Percentiles rank a stretch among this genome's conserved stretches.
Conservation (phyloP, 2,329 filamentous ascomycete species). For the Stagonosporopsis tanaceti region DNA sequence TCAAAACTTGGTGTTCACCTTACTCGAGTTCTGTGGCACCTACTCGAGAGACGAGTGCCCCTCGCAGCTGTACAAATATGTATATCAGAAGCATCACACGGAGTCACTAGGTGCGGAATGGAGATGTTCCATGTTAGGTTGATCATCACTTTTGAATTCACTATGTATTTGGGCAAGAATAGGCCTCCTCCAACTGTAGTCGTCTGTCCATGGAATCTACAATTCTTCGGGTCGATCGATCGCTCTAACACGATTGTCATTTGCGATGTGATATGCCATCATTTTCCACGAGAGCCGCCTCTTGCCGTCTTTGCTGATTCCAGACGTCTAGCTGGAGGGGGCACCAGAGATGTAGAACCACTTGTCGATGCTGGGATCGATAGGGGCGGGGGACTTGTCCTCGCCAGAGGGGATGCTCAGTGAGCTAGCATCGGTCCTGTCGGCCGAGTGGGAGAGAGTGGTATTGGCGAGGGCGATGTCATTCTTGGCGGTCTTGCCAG, state of each 20-base stretch:
- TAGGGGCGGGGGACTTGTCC: conserved; percentile 83
- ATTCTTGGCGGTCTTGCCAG: conserved; percentile 82
- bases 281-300: conserved; percentile 4
- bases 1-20: neutral
- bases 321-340: conserved; percentile 60
- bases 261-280: neutral
- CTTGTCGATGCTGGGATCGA: conserved; percentile 98
- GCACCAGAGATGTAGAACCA: conserved; percentile 99
- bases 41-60: neutral
- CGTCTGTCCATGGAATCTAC: neutral
- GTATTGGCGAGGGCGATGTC: conserved; percentile 84
- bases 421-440: conserved; percentile 73
- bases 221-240: neutral
- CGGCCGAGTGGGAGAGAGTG: conserved; percentile 75
- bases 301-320: neutral
- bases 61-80: conserved; percentile 22
- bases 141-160: conserved; percentile 28
- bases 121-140: conserved; percentile 6
- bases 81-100: conserved; percentile 31
- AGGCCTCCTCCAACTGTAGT: conserved; percentile 12
- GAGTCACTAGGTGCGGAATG: conserved; percentile 37
- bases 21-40: neutral
- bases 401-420: conserved; percentile 81
- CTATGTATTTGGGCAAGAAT: conserved; percentile 24
- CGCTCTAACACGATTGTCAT: neutral